phyloP scores from a whole-genome alignment of 2,329 filamentous ascomycete species.

The Daldinia sp. region DNA sequence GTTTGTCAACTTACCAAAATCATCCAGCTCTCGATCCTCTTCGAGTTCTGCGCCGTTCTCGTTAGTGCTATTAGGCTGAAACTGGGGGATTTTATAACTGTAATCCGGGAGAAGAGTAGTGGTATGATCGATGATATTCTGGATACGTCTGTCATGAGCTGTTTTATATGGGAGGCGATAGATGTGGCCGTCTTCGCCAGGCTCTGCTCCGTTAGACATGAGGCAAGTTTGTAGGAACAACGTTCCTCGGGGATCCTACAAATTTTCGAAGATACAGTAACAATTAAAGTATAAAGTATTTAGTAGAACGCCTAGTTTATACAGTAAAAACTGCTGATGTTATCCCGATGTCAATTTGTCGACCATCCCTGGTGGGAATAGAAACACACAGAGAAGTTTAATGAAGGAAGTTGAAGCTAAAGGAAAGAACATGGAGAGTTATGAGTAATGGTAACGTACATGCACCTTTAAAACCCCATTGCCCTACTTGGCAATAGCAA shows the following conservation, averaged over 20 bases:
- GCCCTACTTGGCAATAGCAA: conserved; percentile 1
- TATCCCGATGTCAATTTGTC: not conserved
- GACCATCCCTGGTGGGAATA: not conserved
- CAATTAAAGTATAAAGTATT: not conserved
- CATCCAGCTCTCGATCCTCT: conserved; percentile 37
- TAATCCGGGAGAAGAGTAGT: conserved; percentile 35
- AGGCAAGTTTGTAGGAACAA: not conserved
- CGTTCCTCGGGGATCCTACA: not conserved
- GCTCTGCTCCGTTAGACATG: conserved; percentile 38
- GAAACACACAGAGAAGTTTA: not conserved
- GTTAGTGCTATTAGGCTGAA: not conserved
- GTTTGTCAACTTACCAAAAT: conserved; percentile 41
- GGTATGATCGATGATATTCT: conserved; percentile 44
- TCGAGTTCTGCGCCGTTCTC: not conserved
- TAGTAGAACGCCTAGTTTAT: conserved; percentile 1
- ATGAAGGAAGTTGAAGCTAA: not conserved
- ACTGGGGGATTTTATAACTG: conserved; percentile 19
- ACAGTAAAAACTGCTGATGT: not conserved
- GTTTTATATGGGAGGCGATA: conserved; percentile 33
- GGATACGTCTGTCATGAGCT: conserved; percentile 41
- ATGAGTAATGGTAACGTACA: no score
- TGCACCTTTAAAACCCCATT: no score
- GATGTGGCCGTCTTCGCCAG: conserved; percentile 22
- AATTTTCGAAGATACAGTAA: not conserved
- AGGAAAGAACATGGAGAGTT: not conserved